Percentiles rank a stretch among this genome's conserved stretches.
These are phyloP conservation scores for Phaeosphaeriaceae sp. DNA, from an alignment of 2,329 filamentous ascomycete genomes.

Conservation along the genomic window DNA sequence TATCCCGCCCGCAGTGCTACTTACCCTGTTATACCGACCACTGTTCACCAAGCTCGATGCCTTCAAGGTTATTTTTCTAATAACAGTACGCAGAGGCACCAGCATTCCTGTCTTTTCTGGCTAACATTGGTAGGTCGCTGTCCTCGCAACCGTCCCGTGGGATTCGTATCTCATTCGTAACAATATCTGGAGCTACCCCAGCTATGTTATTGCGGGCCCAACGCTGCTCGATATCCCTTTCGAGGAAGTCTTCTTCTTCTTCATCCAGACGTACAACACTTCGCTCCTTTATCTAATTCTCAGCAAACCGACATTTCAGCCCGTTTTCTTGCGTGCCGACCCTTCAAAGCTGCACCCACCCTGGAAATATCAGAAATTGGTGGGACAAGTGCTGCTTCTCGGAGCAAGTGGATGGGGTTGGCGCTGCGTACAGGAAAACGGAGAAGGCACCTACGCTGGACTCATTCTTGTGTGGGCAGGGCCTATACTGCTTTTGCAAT, in stretches of 20 bases:
- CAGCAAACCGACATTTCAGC: constrained; percentile 67
- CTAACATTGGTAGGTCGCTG: constrained; percentile 60
- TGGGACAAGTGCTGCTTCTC: constrained; percentile 60
- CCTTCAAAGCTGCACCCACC: constrained; percentile 32
- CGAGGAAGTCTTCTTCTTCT: constrained; percentile 79
- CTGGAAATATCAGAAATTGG: constrained; percentile 48
- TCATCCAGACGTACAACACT: constrained; percentile 78
- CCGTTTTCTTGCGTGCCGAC: constrained; percentile 57
- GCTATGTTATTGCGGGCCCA: constrained; percentile 67
- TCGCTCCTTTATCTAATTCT: constrained; percentile 70
- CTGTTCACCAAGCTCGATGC: constrained; percentile 67
- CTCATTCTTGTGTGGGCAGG: constrained; percentile 73
- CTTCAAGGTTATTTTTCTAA: constrained; percentile 67
- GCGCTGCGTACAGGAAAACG: constrained; percentile 54
- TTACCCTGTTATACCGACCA: constrained; percentile 66
- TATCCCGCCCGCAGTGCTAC: constrained; percentile 65
- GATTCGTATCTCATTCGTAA: constrained; percentile 75
- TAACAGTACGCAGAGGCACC: constrained; percentile 50
- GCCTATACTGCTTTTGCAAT: constrained; percentile 69
- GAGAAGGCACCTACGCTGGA: constrained; percentile 68
- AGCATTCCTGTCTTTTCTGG: background rate
- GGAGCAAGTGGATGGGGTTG: constrained; percentile 54
- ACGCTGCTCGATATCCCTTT: constrained; percentile 69
- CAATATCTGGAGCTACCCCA: constrained; percentile 74
- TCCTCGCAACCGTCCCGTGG: constrained; percentile 74